These are phyloP conservation scores for Fusarium sp. DNA, from an alignment of 2,329 filamentous ascomycete species.

Conservation along the genomic window DNA sequence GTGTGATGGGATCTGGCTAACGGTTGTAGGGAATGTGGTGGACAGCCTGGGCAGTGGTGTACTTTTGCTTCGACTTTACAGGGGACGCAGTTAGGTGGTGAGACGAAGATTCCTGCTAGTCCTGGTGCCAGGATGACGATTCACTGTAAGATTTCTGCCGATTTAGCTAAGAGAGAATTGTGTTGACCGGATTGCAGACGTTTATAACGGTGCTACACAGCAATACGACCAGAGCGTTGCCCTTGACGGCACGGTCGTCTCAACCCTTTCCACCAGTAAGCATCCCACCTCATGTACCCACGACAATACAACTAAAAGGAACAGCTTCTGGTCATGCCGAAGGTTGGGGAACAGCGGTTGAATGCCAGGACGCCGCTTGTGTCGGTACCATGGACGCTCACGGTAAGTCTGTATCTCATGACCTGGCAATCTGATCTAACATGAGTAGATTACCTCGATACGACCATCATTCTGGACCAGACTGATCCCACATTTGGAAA, in stretches of 20 bases:
- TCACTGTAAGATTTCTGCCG: no score
- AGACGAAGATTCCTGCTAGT: constrained; percentile 23
- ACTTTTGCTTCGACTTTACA: constrained; percentile 32
- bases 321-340: constrained; percentile 27
- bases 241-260: constrained; percentile 13
- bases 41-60: constrained; percentile 29
- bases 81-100: constrained; percentile 23
- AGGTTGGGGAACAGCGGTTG: constrained; percentile 34
- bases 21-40: no score
- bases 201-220: constrained; percentile 28
- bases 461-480: constrained; percentile 21
- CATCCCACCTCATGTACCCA: no score
- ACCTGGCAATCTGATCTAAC: not conserved
- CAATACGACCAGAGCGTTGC: constrained; percentile 31
- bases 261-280: constrained; percentile 23
- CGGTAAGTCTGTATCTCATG: not conserved
- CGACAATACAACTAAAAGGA: no score
- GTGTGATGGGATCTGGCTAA: no score
- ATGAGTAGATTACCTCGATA: constrained; percentile 22
- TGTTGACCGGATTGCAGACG: no score
- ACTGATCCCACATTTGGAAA: constrained; percentile 13
- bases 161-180: no score
- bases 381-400: constrained; percentile 20
- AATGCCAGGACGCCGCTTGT: constrained; percentile 35
- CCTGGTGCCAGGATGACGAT: constrained; percentile 23